phyloP scores from a whole-genome alignment of 1,284 basidiomycete genomes.

The Moniliophthora roreri region DNA sequence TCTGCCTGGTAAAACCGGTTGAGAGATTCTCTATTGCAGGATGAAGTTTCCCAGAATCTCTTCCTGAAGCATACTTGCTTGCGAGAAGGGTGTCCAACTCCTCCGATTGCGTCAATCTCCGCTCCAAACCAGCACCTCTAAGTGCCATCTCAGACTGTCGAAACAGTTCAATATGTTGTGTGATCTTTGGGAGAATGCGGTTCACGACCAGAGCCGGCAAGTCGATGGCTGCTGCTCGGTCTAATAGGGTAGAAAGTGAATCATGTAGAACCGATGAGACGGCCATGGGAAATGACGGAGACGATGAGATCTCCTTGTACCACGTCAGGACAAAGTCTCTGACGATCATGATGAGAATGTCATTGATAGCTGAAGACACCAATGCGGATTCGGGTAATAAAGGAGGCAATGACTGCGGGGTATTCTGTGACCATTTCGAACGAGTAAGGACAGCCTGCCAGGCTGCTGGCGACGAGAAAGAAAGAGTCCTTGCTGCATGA shows the following conservation, averaged over 20 bases:
- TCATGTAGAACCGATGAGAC: constrained; percentile 77
- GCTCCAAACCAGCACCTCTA: constrained; percentile 73
- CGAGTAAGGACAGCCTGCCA: constrained; percentile 87
- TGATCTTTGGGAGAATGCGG: constrained; percentile 84
- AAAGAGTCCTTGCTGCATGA: constrained; percentile 64
- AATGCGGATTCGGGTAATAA: constrained; percentile 60
- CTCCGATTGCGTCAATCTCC: constrained; percentile 80
- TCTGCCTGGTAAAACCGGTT: constrained; percentile 84
- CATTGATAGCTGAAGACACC: constrained; percentile 70
- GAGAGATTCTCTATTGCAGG: constrained; percentile 83
- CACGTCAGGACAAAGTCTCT: constrained; percentile 84
- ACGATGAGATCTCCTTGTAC: constrained; percentile 84
- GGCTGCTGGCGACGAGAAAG: constrained; percentile 87
- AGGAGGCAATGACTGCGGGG: constrained; percentile 60
- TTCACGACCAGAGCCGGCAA: constrained; percentile 78
- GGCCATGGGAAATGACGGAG: constrained; percentile 84
- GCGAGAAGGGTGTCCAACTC: constrained; percentile 85
- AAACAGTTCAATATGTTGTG: constrained; percentile 86
- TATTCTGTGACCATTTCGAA: constrained; percentile 78
- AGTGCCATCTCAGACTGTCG: constrained; percentile 87
- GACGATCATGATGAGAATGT: constrained; percentile 77
- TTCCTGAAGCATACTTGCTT: constrained; percentile 64
- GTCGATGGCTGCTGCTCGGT: constrained; percentile 64
- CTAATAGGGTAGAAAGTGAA: constrained; percentile 58
- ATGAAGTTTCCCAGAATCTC: constrained; percentile 65